Evolutionary conservation across 2,329 filamentous ascomycete species (phyloP).

Genomic region (Onygenales sp.): DNA sequence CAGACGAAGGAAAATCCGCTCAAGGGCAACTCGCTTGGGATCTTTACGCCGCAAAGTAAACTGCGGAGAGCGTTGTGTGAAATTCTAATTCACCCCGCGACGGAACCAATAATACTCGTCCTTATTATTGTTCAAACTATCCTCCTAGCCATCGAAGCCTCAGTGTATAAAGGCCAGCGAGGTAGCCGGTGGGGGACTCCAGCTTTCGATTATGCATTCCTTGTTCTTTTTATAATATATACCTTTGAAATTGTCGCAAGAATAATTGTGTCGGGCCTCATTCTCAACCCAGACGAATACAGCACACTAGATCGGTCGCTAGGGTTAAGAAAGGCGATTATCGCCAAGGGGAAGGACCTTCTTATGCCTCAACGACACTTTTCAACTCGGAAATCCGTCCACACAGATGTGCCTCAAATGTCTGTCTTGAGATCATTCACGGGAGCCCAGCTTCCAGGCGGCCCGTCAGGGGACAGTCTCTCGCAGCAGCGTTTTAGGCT

Average conservation of each 20-base stretch:
- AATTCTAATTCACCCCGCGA: constrained; percentile 73
- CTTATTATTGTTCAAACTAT: constrained; percentile 83
- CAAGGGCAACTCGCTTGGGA: constrained; percentile 72
- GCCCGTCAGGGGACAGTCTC: constrained; percentile 53
- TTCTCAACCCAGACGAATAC: constrained; percentile 84
- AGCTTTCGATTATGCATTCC: constrained; percentile 66
- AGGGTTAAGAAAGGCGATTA: constrained; percentile 63
- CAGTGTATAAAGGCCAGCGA: constrained; percentile 55
- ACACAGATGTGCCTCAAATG: constrained; percentile 26
- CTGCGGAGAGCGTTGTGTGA: constrained; percentile 70
- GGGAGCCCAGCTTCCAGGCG: constrained; percentile 54
- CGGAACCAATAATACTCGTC: constrained; percentile 76
- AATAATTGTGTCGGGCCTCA: constrained; percentile 84
- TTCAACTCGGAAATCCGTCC: constrained; percentile 44
- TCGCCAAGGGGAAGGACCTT: constrained; percentile 65
- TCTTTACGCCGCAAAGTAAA: constrained; percentile 70
- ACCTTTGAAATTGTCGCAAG: constrained; percentile 75
- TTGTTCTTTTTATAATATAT: constrained; percentile 80
- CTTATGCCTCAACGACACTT: constrained; percentile 73
- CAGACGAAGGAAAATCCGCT: constrained; percentile 59
- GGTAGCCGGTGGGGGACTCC: constrained; percentile 52
- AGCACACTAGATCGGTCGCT: constrained; percentile 76
- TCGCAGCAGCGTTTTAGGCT: constrained; percentile 76
- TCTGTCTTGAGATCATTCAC: constrained; percentile 72
- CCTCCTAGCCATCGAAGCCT: constrained; percentile 76